These are phyloP conservation scores for Cercospora citrullina DNA, from an alignment of 2,329 filamentous ascomycete genomes.

Conservation along the genomic window DNA sequence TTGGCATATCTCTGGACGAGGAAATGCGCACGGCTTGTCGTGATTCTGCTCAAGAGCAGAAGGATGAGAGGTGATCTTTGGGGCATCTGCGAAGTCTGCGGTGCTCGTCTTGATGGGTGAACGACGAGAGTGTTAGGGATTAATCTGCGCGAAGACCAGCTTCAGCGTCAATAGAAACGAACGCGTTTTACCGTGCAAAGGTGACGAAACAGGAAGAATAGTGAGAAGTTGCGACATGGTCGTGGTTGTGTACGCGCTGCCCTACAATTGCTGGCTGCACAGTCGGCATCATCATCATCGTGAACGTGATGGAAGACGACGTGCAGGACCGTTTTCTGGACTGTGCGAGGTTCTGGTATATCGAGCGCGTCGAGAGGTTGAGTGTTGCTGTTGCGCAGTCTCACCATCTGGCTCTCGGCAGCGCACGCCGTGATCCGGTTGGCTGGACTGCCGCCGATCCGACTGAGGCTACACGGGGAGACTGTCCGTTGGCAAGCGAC, in stretches of 20 bases:
- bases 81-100: slow-evolving; percentile 16
- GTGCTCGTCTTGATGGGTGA: neutral
- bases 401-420: neutral
- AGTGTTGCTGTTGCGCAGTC: slow-evolving; percentile 19
- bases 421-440: neutral
- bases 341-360: slow-evolving; percentile 30
- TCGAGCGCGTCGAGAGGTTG: slow-evolving; percentile 28
- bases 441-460: neutral
- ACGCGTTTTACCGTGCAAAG: slow-evolving; percentile 17
- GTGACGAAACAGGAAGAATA: slow-evolving; percentile 6
- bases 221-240: neutral
- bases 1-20: slow-evolving; percentile 22
- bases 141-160: slow-evolving; percentile 33
- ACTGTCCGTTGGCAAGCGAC: neutral
- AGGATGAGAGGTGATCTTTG: slow-evolving; percentile 15
- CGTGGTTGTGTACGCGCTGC: neutral
- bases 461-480: neutral
- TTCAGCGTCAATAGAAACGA: slow-evolving; percentile 27
- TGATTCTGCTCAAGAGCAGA: slow-evolving; percentile 16
- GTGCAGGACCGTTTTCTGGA: slow-evolving; percentile 11
- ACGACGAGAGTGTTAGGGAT: slow-evolving; percentile 14
- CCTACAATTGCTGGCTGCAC: neutral
- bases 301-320: neutral
- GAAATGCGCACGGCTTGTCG: slow-evolving; percentile 16
- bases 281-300: neutral